These are phyloP conservation scores for Setomelanomma holmii DNA, from an alignment of 2,329 filamentous ascomycete species.

Conservation along the genomic window DNA sequence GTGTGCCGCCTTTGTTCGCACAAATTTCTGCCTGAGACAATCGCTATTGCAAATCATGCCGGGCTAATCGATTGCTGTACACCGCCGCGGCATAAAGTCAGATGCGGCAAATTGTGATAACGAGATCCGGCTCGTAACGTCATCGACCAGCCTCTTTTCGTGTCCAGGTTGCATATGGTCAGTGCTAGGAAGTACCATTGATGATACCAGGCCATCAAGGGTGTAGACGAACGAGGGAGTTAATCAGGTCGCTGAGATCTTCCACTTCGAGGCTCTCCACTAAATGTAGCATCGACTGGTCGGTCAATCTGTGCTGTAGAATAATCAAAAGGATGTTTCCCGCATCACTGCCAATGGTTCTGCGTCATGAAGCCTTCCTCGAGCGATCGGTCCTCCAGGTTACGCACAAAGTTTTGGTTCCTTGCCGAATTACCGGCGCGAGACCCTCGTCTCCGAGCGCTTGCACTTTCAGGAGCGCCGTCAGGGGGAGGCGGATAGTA, in stretches of 20 bases:
- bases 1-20: background rate
- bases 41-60: background rate
- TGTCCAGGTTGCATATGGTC: no score
- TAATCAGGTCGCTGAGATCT: background rate
- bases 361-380: conserved; percentile 87
- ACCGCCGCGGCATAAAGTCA: conserved; percentile 8
- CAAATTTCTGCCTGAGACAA: background rate
- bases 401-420: conserved; percentile 91
- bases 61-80: conserved; percentile 6
- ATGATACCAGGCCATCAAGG: background rate
- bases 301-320: conserved; percentile 1
- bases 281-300: background rate
- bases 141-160: no score
- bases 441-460: conserved; percentile 76
- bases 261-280: background rate
- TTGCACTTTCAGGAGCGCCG: conserved; percentile 73
- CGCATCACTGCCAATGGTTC: conserved; percentile 69
- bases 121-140: conserved; percentile 9
- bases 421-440: conserved; percentile 66
- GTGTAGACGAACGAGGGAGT: background rate
- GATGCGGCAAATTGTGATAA: conserved; percentile 19
- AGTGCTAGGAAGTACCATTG: background rate
- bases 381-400: conserved; percentile 89
- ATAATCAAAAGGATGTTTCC: conserved; percentile 15
- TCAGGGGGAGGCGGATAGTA: conserved; percentile 96